A percentile compares a stretch with the other conserved stretches of the same genome.
phyloP scores from a whole-genome alignment of 2,329 filamentous ascomycete species.

The Huntiella bhutanensis region DNA sequence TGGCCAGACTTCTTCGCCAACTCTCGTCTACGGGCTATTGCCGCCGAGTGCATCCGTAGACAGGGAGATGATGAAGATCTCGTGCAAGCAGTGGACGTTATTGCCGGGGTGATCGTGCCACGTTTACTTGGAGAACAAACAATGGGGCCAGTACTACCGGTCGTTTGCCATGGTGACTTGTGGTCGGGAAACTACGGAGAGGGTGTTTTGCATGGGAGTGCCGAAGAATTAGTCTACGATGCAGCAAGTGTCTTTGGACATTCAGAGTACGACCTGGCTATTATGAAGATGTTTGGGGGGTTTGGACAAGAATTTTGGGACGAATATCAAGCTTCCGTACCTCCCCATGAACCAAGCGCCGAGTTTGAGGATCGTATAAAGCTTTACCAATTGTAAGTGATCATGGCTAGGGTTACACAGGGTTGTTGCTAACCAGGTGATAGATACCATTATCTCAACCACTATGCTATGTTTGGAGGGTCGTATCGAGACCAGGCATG shows the following conservation, averaged over 20 bases:
- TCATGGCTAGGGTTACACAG: neutral
- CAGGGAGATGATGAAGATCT: slow-evolving; percentile 19
- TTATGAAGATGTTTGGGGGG: slow-evolving; percentile 93
- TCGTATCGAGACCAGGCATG: slow-evolving; percentile 60
- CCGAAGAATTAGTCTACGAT: slow-evolving; percentile 67
- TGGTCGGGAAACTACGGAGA: slow-evolving; percentile 71
- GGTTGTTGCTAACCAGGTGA: too few species aligned
- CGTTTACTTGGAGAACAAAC: slow-evolving; percentile 51
- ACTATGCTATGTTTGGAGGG: slow-evolving; percentile 67
- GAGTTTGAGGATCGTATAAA: slow-evolving; percentile 73
- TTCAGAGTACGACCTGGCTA: slow-evolving; percentile 76
- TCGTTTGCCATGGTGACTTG: slow-evolving; percentile 78
- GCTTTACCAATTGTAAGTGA: slow-evolving; percentile 63
- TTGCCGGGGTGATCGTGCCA: slow-evolving; percentile 49
- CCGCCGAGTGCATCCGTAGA: slow-evolving; percentile 1
- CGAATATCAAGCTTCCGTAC: slow-evolving; percentile 58
- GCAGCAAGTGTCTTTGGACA: slow-evolving; percentile 69
- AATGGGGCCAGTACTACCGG: slow-evolving; percentile 48
- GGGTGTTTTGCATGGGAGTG: slow-evolving; percentile 36
- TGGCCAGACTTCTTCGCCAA: slow-evolving; percentile 82
- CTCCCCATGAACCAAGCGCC: slow-evolving; percentile 57
- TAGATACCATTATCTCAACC: slow-evolving; percentile 80
- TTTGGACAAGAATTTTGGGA: slow-evolving; percentile 53
- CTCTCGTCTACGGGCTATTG: slow-evolving; percentile 48
- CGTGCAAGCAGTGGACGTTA: slow-evolving; percentile 43